Evolutionary conservation across 768 basidiomycete genomes (phyloP).

Genomic region (Mrakia blollopis): DNA sequence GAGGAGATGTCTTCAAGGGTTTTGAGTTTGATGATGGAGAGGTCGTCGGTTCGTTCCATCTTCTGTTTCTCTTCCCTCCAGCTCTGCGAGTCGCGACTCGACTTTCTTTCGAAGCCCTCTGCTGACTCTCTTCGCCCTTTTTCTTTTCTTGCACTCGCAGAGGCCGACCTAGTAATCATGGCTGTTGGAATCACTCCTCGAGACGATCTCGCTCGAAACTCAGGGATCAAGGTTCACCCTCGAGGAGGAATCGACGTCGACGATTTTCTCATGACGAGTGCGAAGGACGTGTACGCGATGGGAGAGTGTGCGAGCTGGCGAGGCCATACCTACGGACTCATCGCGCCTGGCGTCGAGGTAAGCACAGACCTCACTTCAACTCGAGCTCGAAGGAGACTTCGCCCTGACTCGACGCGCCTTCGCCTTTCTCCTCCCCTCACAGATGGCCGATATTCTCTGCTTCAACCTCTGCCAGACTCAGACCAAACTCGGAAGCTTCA

Average conservation of each 20-base stretch:
- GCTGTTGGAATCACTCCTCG: slow-evolving; percentile 68
- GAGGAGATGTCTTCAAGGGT: slow-evolving; percentile 48
- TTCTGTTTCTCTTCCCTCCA: not conserved
- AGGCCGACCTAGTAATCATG: slow-evolving; percentile 58
- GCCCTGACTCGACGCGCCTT: not conserved
- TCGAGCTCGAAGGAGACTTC: not conserved
- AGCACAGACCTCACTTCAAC: no score
- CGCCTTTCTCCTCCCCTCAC: slow-evolving; percentile 35
- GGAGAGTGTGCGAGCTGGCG: slow-evolving; percentile 70
- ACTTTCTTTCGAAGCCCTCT: not conserved
- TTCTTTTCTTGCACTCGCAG: slow-evolving; percentile 2
- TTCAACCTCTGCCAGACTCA: slow-evolving; percentile 63
- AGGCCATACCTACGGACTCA: slow-evolving; percentile 60
- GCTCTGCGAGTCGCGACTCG: no score
- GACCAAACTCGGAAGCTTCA: slow-evolving; percentile 48
- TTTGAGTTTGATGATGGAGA: slow-evolving; percentile 53
- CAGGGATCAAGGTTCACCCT: slow-evolving; percentile 53
- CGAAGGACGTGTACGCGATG: slow-evolving; percentile 61
- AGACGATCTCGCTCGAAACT: slow-evolving; percentile 58
- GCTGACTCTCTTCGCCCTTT: not conserved
- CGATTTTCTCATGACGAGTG: slow-evolving; percentile 57
- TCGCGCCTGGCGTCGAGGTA: slow-evolving; percentile 58
- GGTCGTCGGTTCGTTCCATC: slow-evolving; percentile 38
- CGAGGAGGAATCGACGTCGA: slow-evolving; percentile 59
- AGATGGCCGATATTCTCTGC: slow-evolving; percentile 69